Percentiles rank a stretch among this genome's conserved stretches.
phyloP scores from a whole-genome alignment of 768 basidiomycete genomes.

The Pisolithus microcarpus region DNA sequence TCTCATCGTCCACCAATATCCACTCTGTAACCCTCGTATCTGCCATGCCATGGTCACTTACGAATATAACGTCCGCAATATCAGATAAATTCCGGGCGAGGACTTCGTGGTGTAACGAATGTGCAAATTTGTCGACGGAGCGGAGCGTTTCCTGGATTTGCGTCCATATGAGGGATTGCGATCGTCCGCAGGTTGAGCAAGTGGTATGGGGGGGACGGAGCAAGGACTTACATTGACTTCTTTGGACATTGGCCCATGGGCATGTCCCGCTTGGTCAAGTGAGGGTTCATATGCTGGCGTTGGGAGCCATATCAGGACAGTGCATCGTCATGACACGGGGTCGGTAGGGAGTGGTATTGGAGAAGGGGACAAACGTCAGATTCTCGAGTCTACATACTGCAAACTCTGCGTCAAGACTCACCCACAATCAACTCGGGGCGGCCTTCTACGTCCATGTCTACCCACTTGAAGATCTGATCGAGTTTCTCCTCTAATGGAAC shows the following conservation, averaged over 20 bases:
- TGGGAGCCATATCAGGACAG: too few species aligned
- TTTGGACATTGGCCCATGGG: slow-evolving; percentile 58
- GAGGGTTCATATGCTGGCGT: slow-evolving; percentile 72
- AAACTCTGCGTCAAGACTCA: slow-evolving; percentile 22
- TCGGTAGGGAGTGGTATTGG: too few species aligned
- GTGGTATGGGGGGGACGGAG: background rate
- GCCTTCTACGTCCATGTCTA: slow-evolving; percentile 55
- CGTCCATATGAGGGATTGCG: too few species aligned
- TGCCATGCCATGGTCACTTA: slow-evolving; percentile 89
- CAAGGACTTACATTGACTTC: slow-evolving; percentile 55
- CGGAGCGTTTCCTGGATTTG: slow-evolving; percentile 49
- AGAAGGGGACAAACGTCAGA: background rate
- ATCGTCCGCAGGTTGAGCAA: background rate
- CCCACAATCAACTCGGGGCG: slow-evolving; percentile 76
- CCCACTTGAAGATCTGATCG: slow-evolving; percentile 72
- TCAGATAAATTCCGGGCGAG: slow-evolving; percentile 67
- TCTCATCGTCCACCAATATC: slow-evolving; percentile 62
- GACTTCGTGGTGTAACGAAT: slow-evolving; percentile 56
- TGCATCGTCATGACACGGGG: too few species aligned
- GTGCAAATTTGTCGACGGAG: slow-evolving; percentile 68
- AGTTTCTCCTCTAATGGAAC: slow-evolving; percentile 58
- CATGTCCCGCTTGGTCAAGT: slow-evolving; percentile 79
- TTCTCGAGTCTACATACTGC: background rate
- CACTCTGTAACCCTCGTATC: slow-evolving; percentile 74
- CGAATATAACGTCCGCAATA: slow-evolving; percentile 84